Conservation (phyloP, 108 stramenopile genomes). For the Skeletonema menzelii region DNA sequence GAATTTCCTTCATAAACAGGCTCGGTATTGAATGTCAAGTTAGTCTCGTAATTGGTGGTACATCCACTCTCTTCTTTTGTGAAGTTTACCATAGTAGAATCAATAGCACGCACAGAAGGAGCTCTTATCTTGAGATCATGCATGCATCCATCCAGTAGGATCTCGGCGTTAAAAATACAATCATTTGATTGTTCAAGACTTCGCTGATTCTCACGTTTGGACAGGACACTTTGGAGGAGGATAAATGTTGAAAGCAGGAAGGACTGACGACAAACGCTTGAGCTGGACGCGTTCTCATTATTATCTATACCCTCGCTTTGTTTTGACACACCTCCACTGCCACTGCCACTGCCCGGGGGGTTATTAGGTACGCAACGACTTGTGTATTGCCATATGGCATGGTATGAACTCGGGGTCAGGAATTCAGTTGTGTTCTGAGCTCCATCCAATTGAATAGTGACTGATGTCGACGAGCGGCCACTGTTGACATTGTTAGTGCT, state of each 20-base stretch:
- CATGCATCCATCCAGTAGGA: constrained; percentile 15
- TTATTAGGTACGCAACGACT: constrained; percentile 6
- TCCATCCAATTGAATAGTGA: neutral
- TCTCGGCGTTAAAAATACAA: constrained; percentile 19
- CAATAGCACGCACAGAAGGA: constrained; percentile 2
- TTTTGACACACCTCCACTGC: neutral
- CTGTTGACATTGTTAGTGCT: neutral
- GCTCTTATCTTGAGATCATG: constrained; percentile 13
- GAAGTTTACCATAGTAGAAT: constrained; percentile 3
- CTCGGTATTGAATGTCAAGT: constrained; percentile 7
- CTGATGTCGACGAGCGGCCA: neutral
- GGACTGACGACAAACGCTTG: constrained; percentile 1
- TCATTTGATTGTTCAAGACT: neutral
- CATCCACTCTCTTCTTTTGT: neutral
- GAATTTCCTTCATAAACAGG: neutral
- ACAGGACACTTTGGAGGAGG: constrained; percentile 1
- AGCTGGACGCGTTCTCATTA: neutral
- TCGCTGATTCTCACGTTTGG: constrained; percentile 2
- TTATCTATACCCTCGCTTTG: neutral
- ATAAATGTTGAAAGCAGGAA: neutral
- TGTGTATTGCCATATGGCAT: constrained; percentile 20
- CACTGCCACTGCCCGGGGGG: neutral
- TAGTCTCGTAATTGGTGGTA: constrained; percentile 19
- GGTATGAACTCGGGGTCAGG: constrained; percentile 20
- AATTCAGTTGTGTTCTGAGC: neutral